phyloP scores from a whole-genome alignment of 2,329 filamentous ascomycete genomes.

The Verticillium isaacii region DNA sequence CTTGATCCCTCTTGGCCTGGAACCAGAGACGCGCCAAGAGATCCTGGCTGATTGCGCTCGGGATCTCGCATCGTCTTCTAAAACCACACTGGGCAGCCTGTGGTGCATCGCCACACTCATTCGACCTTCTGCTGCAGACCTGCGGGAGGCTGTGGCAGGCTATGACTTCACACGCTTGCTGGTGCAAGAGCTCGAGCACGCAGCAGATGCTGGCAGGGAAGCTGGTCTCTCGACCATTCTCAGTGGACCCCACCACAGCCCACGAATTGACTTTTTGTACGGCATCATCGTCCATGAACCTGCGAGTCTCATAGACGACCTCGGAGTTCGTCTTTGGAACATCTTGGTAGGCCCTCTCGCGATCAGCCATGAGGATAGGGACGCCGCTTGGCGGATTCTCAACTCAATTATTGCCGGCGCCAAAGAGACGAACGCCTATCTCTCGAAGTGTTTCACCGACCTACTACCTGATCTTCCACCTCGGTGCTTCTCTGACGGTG shows the following conservation, averaged over 20 bases:
- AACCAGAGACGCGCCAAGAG: slow-evolving; percentile 47
- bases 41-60: slow-evolving; percentile 64
- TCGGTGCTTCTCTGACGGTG: slow-evolving; percentile 53
- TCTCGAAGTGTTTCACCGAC: slow-evolving; percentile 46
- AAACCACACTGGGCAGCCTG: slow-evolving; percentile 67
- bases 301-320: slow-evolving; percentile 53
- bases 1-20: slow-evolving; percentile 53
- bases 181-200: slow-evolving; percentile 59
- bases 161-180: slow-evolving; percentile 58
- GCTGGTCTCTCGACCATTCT: slow-evolving; percentile 39
- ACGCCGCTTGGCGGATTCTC: slow-evolving; percentile 65
- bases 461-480: slow-evolving; percentile 55
- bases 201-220: slow-evolving; percentile 35
- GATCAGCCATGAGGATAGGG: slow-evolving; percentile 55
- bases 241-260: slow-evolving; percentile 42
- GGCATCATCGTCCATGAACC: slow-evolving; percentile 58
- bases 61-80: slow-evolving; percentile 60
- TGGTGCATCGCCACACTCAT: slow-evolving; percentile 54
- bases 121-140: slow-evolving; percentile 43
- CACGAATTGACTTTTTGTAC: slow-evolving; percentile 52
- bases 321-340: slow-evolving; percentile 66
- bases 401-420: slow-evolving; percentile 38
- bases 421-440: slow-evolving; percentile 49
- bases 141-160: slow-evolving; percentile 54
- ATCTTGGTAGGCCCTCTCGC: slow-evolving; percentile 63